These are phyloP conservation scores for Lasiodiplodia citricola DNA, from an alignment of 2,329 filamentous ascomycete genomes.

Conservation along the genomic window DNA sequence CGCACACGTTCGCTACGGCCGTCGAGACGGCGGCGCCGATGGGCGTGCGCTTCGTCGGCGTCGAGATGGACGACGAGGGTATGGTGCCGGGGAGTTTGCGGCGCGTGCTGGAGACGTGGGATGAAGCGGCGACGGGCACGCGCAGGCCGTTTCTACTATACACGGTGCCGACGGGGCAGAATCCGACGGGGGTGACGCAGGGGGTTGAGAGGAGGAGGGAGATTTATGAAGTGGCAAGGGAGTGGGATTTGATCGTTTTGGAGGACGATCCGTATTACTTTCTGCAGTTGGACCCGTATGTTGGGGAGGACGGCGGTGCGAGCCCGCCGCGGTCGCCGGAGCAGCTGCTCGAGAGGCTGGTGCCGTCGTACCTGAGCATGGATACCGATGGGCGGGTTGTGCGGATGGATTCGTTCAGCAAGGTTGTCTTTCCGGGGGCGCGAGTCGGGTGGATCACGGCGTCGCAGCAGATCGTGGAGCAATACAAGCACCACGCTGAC, in stretches of 20 bases:
- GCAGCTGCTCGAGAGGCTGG: slow-evolving; percentile 74
- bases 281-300: slow-evolving; percentile 82
- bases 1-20: slow-evolving; percentile 88
- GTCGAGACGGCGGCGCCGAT: slow-evolving; percentile 70
- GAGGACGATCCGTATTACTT: slow-evolving; percentile 97
- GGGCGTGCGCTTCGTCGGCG: slow-evolving; percentile 64
- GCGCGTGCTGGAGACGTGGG: slow-evolving; percentile 68
- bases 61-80: slow-evolving; percentile 71
- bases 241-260: slow-evolving; percentile 84
- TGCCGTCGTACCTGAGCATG: slow-evolving; percentile 78
- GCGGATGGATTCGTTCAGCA: slow-evolving; percentile 91
- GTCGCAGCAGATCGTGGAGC: slow-evolving; percentile 81
- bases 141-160: slow-evolving; percentile 72
- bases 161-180: slow-evolving; percentile 82
- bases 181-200: slow-evolving; percentile 88
- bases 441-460: slow-evolving; percentile 89
- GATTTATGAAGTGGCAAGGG: slow-evolving; percentile 78
- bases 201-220: slow-evolving; percentile 68
- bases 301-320: slow-evolving; percentile 58
- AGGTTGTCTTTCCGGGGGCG: slow-evolving; percentile 83
- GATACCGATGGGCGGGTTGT: slow-evolving; percentile 88
- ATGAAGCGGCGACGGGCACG: slow-evolving; percentile 51
- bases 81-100: slow-evolving; percentile 68
- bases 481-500: slow-evolving; percentile 82
- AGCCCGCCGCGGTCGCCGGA: slow-evolving; percentile 62